phyloP scores from a whole-genome alignment of 163 green algal genomes.

The Smithsoniella earleae region DNA sequence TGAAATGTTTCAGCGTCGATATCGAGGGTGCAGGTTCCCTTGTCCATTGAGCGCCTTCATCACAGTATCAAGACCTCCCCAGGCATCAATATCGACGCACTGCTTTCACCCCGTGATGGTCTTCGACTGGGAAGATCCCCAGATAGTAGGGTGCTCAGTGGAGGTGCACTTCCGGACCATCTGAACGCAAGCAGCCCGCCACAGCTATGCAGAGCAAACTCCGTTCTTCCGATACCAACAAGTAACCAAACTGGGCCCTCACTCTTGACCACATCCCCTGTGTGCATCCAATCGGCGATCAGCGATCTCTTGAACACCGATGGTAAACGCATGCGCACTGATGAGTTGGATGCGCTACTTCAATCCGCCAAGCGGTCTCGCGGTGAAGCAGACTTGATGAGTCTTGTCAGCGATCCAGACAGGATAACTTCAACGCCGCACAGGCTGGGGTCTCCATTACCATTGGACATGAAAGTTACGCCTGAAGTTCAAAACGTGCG shows the following conservation, averaged over 20 bases:
- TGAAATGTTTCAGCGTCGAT: too few relatives aligned
- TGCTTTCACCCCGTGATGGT: constrained; percentile 15
- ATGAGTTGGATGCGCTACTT: constrained; percentile 8
- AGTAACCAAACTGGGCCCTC: background rate
- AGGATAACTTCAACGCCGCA: background rate
- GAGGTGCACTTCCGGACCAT: background rate
- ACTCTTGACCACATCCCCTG: constrained; percentile 18
- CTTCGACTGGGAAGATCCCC: background rate
- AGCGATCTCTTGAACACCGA: constrained; percentile 27
- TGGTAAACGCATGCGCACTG: constrained; percentile 6
- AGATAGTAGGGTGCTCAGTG: background rate
- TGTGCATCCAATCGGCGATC: constrained; percentile 26
- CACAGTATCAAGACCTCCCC: background rate
- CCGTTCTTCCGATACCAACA: background rate
- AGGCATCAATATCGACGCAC: constrained; percentile 22
- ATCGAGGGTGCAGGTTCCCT: constrained; percentile 21
- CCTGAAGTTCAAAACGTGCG: background rate
- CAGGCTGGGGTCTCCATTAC: background rate
- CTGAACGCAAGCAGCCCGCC: background rate
- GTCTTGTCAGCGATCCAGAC: background rate
- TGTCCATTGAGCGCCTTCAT: constrained; percentile 20
- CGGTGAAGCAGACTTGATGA: background rate
- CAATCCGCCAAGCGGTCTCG: background rate
- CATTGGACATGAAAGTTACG: constrained; percentile 13
- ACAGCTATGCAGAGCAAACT: background rate